phyloP scores from a whole-genome alignment of 441 rosid genomes.

The Erodium chrysanthum region DNA sequence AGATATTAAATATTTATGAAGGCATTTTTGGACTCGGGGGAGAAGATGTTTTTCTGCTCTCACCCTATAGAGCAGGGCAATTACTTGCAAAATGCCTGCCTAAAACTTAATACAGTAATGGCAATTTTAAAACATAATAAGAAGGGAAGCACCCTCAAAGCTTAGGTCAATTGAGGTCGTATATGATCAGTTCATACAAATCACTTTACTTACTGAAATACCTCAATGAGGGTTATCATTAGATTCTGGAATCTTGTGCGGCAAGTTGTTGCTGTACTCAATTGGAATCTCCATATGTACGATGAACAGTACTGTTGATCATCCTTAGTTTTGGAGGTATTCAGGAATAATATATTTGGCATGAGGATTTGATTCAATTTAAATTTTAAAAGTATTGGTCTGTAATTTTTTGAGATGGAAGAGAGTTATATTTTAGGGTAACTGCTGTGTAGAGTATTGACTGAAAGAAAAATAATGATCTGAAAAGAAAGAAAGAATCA shows the following conservation, averaged over 20 bases:
- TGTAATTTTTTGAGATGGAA: background rate
- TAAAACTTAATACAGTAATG: background rate
- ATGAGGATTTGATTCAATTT: background rate
- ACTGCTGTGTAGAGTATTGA: background rate
- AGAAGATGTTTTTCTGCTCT: background rate
- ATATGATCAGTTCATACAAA: background rate
- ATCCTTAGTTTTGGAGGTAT: background rate
- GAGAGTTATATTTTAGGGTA: background rate
- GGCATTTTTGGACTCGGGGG: background rate
- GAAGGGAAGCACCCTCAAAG: background rate
- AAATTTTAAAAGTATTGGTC: background rate
- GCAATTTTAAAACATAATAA: background rate
- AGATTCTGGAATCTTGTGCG: background rate
- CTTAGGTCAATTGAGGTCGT: background rate
- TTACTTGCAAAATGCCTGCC: background rate
- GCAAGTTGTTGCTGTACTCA: background rate
- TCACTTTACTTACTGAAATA: background rate
- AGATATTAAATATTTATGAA: background rate
- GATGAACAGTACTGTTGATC: background rate
- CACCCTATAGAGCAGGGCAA: background rate
- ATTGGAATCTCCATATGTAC: background rate
- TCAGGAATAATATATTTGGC: conserved; percentile 1
- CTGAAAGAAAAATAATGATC: background rate
- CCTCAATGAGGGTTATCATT: background rate
- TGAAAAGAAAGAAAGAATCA: background rate